Percentiles rank a stretch among this genome's conserved stretches.
These are phyloP conservation scores for Calonectria leucothoes DNA, from an alignment of 2,329 filamentous ascomycete species.

Conservation along the genomic window DNA sequence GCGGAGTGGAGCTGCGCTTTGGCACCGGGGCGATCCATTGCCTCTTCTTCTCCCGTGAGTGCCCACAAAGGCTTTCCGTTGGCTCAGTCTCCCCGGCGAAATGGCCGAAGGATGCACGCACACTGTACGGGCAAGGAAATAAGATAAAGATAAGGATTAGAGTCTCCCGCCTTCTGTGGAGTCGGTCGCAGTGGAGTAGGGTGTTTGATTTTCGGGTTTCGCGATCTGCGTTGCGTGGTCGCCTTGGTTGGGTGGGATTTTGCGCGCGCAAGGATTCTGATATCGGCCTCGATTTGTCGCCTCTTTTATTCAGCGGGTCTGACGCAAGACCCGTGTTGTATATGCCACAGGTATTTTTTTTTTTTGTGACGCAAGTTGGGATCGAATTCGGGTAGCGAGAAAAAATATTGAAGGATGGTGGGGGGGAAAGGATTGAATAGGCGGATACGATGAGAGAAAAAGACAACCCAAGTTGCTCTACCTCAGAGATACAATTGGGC, in stretches of 20 bases:
- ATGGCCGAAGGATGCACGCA: neutral
- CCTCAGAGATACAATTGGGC: neutral
- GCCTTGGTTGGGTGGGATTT: neutral
- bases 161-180: neutral
- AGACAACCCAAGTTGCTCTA: neutral
- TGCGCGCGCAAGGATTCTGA: neutral
- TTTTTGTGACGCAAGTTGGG: neutral
- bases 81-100: neutral
- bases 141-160: slow-evolving; percentile 12
- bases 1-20: slow-evolving; percentile 1
- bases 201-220: neutral
- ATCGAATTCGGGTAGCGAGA: neutral
- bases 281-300: neutral
- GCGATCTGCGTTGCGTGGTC: neutral
- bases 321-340: neutral
- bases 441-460: neutral
- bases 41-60: neutral
- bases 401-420: neutral
- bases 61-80: neutral
- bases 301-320: neutral
- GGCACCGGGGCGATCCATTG: slow-evolving; percentile 8
- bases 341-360: neutral
- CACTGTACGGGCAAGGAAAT: neutral
- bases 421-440: neutral
- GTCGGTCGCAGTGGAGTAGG: neutral